Evolutionary conservation across 768 basidiomycete species (phyloP).

Genomic region (Mycena filopes): DNA sequence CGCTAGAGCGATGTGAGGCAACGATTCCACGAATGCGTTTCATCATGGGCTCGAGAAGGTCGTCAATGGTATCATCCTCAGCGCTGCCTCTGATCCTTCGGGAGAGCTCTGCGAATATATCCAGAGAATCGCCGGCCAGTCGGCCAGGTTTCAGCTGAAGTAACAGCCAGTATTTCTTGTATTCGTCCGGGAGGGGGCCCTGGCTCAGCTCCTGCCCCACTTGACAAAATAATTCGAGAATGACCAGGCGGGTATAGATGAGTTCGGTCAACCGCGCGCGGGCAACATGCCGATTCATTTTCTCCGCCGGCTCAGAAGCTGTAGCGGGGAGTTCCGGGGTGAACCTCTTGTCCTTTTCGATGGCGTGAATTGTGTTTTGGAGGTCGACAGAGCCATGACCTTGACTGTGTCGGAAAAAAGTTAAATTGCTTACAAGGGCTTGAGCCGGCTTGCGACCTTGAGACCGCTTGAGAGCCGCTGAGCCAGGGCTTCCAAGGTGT

Average conservation of each 20-base stretch:
- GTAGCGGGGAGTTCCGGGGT: background rate
- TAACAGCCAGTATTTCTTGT: slow-evolving; percentile 8
- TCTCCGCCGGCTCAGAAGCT: background rate
- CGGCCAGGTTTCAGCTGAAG: slow-evolving; percentile 1
- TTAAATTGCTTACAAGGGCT: too few species aligned
- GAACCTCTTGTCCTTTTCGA: background rate
- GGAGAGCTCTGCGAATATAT: slow-evolving; percentile 3
- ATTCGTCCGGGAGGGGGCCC: background rate
- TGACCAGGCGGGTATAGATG: background rate
- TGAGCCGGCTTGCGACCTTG: too few species aligned
- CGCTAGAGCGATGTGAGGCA: background rate
- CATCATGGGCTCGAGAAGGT: too few species aligned
- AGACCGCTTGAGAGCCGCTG: too few species aligned
- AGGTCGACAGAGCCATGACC: slow-evolving; percentile 8
- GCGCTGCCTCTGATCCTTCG: background rate
- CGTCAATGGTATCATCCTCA: too few species aligned
- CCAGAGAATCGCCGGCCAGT: background rate
- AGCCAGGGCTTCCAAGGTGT: too few species aligned
- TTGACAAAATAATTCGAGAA: background rate
- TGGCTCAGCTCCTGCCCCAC: background rate
- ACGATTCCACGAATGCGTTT: too few species aligned
- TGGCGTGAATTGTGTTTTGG: background rate
- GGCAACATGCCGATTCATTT: background rate
- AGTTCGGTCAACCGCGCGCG: background rate
- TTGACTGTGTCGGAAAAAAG: too few species aligned